These are phyloP conservation scores for Phialophora tarda DNA, from an alignment of 2,329 filamentous ascomycete species.

Conservation along the genomic window DNA sequence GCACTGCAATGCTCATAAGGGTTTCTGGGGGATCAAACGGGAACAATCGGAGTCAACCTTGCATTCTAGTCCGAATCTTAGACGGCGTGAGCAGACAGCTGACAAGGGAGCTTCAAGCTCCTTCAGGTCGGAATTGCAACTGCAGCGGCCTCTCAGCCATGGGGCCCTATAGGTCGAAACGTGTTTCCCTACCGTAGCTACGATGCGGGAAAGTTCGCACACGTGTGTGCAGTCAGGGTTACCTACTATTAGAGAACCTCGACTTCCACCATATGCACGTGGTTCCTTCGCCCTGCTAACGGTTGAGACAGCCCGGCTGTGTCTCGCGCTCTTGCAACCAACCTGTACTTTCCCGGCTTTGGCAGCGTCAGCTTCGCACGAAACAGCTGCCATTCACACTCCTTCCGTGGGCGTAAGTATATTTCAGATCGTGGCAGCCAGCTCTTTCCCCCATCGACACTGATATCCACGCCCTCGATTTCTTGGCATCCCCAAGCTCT, in stretches of 20 bases:
- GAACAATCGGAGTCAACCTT: no score
- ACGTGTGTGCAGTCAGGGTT: background rate
- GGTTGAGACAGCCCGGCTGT: constrained; percentile 27
- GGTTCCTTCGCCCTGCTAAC: constrained; percentile 32
- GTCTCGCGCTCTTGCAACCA: constrained; percentile 33
- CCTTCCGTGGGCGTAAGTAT: constrained; percentile 12
- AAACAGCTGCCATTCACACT: constrained; percentile 37
- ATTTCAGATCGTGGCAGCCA: constrained; percentile 24
- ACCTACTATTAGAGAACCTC: constrained; percentile 8
- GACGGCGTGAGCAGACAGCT: no score
- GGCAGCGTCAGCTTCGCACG: constrained; percentile 17
- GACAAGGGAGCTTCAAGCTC: constrained; percentile 10
- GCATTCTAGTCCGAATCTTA: no score
- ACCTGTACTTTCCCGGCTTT: constrained; percentile 22
- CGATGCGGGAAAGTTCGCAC: background rate
- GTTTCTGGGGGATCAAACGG: no score
- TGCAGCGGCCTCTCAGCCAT: background rate
- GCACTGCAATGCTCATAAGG: no score
- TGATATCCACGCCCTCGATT: constrained; percentile 32
- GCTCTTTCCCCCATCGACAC: constrained; percentile 20
- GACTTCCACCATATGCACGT: constrained; percentile 34
- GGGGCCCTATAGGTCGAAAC: no score
- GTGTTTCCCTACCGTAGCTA: no score
- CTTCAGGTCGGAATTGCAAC: constrained; percentile 15
- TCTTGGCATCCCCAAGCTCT: constrained; percentile 35